Conservation (phyloP, 1,284 basidiomycete species). For the Apiotrichum mycotoxinovorans region DNA sequence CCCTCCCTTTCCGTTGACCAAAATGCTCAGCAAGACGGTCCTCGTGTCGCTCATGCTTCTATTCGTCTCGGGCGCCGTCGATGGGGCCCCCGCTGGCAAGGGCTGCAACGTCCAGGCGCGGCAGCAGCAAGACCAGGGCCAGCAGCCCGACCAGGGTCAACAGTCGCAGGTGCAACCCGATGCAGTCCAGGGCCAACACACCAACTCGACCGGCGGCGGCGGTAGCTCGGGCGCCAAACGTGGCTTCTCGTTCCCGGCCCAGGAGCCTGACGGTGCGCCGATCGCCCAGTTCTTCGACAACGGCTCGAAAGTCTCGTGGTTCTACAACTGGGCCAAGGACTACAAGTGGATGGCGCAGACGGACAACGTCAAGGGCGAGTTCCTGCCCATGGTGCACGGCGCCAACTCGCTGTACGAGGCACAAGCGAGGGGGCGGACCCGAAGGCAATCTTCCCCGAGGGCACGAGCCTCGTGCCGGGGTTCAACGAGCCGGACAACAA, state of each 20-base stretch:
- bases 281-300: background rate
- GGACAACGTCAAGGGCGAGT: background rate
- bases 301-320: background rate
- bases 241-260: slow-evolving; percentile 1
- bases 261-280: background rate
- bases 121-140: too few species aligned
- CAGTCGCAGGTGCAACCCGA: too few species aligned
- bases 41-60: too few species aligned
- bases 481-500: slow-evolving; percentile 6
- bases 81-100: too few species aligned
- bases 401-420: background rate
- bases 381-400: background rate
- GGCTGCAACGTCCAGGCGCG: too few species aligned
- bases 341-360: background rate
- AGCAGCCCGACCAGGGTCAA: too few species aligned
- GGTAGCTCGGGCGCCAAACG: background rate
- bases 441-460: background rate
- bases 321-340: slow-evolving; percentile 2
- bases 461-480: background rate
- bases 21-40: too few species aligned
- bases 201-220: too few species aligned
- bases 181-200: too few species aligned
- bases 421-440: too few species aligned
- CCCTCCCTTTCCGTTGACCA: too few species aligned
- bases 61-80: too few species aligned